A percentile compares a stretch with the other conserved stretches of the same genome.
Evolutionary conservation across 1,284 basidiomycete species (phyloP).

Genomic region (Apiotrichum domesticum): DNA sequence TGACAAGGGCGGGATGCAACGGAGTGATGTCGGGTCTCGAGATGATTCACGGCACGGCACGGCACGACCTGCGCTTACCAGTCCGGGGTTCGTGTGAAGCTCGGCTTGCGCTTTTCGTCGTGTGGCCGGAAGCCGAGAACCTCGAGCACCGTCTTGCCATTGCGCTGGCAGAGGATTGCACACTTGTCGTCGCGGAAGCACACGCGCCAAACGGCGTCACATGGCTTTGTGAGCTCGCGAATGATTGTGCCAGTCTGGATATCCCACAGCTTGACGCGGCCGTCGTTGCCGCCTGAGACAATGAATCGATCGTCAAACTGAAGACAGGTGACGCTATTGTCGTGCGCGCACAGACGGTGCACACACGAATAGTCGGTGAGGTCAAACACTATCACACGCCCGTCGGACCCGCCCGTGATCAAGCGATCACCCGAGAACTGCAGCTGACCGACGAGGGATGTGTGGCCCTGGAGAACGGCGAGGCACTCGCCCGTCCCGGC

Average conservation of each 20-base stretch:
- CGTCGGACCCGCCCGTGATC: conserved; percentile 88
- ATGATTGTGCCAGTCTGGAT: conserved; percentile 63
- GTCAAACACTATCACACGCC: conserved; percentile 84
- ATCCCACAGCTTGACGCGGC: conserved; percentile 81
- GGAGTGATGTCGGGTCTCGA: too few relatives aligned
- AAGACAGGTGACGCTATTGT: conserved; percentile 82
- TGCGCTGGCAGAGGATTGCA: conserved; percentile 75
- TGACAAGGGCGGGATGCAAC: too few relatives aligned
- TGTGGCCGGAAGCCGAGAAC: conserved; percentile 51
- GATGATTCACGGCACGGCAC: too few relatives aligned
- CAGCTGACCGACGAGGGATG: conserved; percentile 87
- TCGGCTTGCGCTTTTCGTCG: conserved; percentile 16
- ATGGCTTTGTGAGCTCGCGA: conserved; percentile 66
- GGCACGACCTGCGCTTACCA: conserved; percentile 5
- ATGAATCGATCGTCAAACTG: conserved; percentile 77
- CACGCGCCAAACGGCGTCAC: conserved; percentile 85
- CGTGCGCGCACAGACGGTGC: conserved; percentile 60
- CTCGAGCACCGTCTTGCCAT: conserved; percentile 82
- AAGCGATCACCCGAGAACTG: conserved; percentile 71
- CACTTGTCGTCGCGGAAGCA: conserved; percentile 70
- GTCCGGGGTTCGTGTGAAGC: conserved; percentile 9
- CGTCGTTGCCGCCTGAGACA: conserved; percentile 72
- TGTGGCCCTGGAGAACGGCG: conserved; percentile 86
- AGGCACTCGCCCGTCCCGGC: conserved; percentile 70
- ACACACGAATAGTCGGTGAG: conserved; percentile 55